Base-by-base conservation (phyloP, 305 asterid species). In the Withania somnifera region DNA sequence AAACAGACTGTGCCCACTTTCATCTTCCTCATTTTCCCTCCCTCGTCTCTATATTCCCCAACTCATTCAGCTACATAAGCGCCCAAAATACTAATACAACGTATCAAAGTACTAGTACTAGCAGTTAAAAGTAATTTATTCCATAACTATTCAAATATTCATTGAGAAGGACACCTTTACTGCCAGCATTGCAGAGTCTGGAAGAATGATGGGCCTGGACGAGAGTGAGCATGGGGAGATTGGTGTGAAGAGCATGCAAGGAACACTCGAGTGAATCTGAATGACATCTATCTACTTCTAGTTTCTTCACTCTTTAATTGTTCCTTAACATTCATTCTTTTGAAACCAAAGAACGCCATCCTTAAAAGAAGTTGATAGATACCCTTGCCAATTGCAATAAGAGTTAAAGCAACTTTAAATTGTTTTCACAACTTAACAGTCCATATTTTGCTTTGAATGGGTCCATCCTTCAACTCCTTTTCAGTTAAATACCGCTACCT, bases 181-280 rank as follows among this genome's bases (percentile, higher is more conserved):
- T 86, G 93, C 98, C 57, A 95, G 93, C 79, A 92, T 88, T 58
- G 98, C 98, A 52, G 98, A 95, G 84, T 95, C 99, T 47, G 99
- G 97, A 83, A 95, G 97, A 85, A 94, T 91, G 81, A 95, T 94
- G 26, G 97, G 98, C 84, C 99, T 91, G 91, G 92, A 95, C 28
- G 95, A 95, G 86, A 95, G 97, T 51, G 98, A 94, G 88, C 92
- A 97, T 1, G 99, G 97, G 85, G 93, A 95, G 75, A 94, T 95
- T 63, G 98, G 98, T 17, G 97, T 92, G 84, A 94, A 95, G 82
- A 95, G 97, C 98, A 95, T 94, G 85, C 99, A 94, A 9, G 99
- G 99, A 87, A 96, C 99, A 86, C 92, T 94, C 9, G 98, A 98
- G 86, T 94, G 99, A 78, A 96, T 97, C 98, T 93, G 92, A 81